Evolutionary conservation across 225 moss, liverwort and hornwort species (phyloP).

Genomic region (Takakia lepidozioides): DNA sequence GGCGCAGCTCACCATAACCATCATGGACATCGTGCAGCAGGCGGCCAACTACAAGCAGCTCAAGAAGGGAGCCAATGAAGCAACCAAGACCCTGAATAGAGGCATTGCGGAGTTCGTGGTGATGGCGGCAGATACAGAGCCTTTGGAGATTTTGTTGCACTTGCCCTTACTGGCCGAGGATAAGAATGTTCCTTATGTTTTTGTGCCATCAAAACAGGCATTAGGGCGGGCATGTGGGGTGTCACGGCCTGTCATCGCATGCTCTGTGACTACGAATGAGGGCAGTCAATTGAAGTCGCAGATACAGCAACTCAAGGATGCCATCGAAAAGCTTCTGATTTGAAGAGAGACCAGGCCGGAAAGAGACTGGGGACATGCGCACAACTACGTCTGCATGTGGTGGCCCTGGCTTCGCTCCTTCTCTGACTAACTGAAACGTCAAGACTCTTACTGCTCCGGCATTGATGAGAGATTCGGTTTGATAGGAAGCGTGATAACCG

Average conservation of each 20-base stretch:
- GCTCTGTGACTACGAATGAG: constrained; percentile 93
- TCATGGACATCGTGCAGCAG: constrained; percentile 96
- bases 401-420: too few species aligned
- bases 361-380: constrained; percentile 43
- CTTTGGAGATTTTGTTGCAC: constrained; percentile 90
- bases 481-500: too few species aligned
- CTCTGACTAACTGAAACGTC: too few species aligned
- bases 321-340: constrained; percentile 89
- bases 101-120: constrained; percentile 99
- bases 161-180: constrained; percentile 93
- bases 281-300: constrained; percentile 91
- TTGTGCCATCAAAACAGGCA: constrained; percentile 94
- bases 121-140: constrained; percentile 98
- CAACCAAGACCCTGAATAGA: constrained; percentile 93
- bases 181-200: constrained; percentile 98
- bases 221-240: constrained; percentile 91
- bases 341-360: constrained; percentile 48
- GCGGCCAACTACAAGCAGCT: constrained; percentile 98
- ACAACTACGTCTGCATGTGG: too few species aligned
- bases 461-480: too few species aligned
- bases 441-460: too few species aligned
- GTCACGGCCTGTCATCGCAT: constrained; percentile 88
- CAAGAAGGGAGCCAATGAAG: constrained; percentile 98
- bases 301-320: constrained; percentile 96
- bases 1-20: constrained; percentile 73